These are phyloP conservation scores for Malus orientalis DNA, from an alignment of 306 rosid species.

Conservation along the genomic window DNA sequence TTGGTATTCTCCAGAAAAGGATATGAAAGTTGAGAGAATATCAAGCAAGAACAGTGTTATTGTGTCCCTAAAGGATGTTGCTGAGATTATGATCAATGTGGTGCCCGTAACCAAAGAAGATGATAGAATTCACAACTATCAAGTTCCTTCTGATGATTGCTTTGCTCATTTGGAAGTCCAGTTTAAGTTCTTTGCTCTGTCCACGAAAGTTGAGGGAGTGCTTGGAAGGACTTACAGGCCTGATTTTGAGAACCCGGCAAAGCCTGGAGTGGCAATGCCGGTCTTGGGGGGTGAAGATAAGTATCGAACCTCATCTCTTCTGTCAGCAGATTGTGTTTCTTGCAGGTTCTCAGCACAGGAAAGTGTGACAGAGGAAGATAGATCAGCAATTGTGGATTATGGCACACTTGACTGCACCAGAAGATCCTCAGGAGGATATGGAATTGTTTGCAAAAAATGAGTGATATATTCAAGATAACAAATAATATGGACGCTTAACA, in stretches of 20 bases:
- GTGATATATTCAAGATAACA: too few relatives aligned
- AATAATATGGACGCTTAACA: too few relatives aligned
- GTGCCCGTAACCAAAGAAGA: constrained; percentile 43
- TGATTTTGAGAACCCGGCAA: constrained; percentile 21
- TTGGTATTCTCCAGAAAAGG: constrained; percentile 20
- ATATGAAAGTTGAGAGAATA: constrained; percentile 26
- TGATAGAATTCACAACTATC: constrained; percentile 32
- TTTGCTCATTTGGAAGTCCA: constrained; percentile 44
- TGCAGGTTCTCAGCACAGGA: constrained; percentile 18
- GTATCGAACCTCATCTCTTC: constrained; percentile 28
- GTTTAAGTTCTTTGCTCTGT: constrained; percentile 5
- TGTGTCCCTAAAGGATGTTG: constrained; percentile 21
- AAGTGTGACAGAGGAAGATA: background rate
- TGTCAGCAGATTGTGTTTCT: constrained; percentile 26
- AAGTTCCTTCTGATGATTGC: constrained; percentile 16
- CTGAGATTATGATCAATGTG: constrained; percentile 36
- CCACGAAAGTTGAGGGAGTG: too few relatives aligned
- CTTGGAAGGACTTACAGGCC: too few relatives aligned
- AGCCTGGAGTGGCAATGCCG: constrained; percentile 45
- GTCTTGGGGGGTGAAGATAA: constrained; percentile 39
- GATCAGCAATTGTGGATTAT: background rate
- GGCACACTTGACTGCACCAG: constrained; percentile 38
- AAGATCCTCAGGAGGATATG: constrained; percentile 24
- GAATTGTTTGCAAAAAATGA: constrained; percentile 41
- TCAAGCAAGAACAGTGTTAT: constrained; percentile 27